Percentiles rank a stretch among this genome's conserved stretches.
Conservation (phyloP, 2,329 filamentous ascomycete genomes). For the Pyricularia pennisetigena region DNA sequence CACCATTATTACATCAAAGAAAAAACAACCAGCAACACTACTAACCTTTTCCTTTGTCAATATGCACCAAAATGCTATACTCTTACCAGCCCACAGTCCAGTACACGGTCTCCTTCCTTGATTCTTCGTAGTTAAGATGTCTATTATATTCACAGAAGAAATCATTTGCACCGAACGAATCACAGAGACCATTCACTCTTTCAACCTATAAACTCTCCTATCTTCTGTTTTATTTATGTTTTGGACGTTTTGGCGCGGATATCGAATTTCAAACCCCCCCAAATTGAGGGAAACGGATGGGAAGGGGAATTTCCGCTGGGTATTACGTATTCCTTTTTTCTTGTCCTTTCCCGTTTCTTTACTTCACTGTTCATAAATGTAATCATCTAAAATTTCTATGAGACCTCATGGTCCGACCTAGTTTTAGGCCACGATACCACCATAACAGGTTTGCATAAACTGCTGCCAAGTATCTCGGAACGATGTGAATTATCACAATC, state of each 20-base stretch:
- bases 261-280: neutral
- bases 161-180: neutral
- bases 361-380: neutral
- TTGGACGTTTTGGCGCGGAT: neutral
- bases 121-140: neutral
- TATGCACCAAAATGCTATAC: neutral
- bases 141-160: neutral
- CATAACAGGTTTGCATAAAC: neutral
- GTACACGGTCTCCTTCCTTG: neutral
- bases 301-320: conserved; percentile 1
- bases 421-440: neutral
- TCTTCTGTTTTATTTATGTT: neutral
- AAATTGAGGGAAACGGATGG: neutral
- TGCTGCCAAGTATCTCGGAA: neutral
- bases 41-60: neutral
- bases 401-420: neutral
- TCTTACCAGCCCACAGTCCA: neutral
- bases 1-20: neutral
- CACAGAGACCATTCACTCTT: neutral
- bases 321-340: neutral
- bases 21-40: neutral
- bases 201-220: neutral
- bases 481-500: neutral
- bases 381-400: neutral
- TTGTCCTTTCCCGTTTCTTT: conserved; percentile 5